Evolutionary conservation across 108 stramenopile species (phyloP).

Genomic region (Bacterosira constricta): DNA sequence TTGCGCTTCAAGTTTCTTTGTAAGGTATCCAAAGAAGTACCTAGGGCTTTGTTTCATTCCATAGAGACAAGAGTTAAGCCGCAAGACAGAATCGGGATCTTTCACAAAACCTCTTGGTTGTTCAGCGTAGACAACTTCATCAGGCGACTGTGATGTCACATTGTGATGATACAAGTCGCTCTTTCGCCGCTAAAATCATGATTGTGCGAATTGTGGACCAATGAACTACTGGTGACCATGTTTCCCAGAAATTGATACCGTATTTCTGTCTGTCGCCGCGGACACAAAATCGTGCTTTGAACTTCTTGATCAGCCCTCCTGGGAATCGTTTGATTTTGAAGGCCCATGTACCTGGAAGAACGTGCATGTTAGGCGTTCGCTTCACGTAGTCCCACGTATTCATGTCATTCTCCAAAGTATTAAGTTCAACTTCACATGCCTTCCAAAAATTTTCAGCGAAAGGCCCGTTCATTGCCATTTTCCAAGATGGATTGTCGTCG

Average conservation of each 20-base stretch:
- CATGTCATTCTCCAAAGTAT: slow-evolving; percentile 17
- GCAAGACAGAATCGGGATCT: neutral
- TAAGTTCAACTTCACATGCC: slow-evolving; percentile 32
- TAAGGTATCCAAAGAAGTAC: slow-evolving; percentile 38
- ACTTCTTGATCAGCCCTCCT: slow-evolving; percentile 50
- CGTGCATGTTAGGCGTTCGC: slow-evolving; percentile 4
- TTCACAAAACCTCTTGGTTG: slow-evolving; percentile 36
- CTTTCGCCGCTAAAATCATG: slow-evolving; percentile 11
- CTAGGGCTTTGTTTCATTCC: slow-evolving; percentile 28
- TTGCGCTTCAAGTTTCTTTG: slow-evolving; percentile 1
- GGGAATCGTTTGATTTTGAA: slow-evolving; percentile 57
- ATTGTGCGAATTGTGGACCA: slow-evolving; percentile 47
- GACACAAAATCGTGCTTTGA: slow-evolving; percentile 56
- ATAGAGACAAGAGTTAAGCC: slow-evolving; percentile 33
- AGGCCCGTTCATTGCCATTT: slow-evolving; percentile 37
- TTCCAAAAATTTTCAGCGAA: slow-evolving; percentile 30
- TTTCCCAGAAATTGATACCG: slow-evolving; percentile 34
- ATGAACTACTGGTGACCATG: slow-evolving; percentile 54
- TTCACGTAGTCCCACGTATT: slow-evolving; percentile 28
- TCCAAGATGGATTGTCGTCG: slow-evolving; percentile 37
- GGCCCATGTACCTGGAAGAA: slow-evolving; percentile 51
- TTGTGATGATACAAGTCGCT: neutral
- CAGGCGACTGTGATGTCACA: slow-evolving; percentile 48
- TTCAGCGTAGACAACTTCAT: slow-evolving; percentile 39
- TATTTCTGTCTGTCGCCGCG: slow-evolving; percentile 37